Evolutionary conservation across 2,329 filamentous ascomycete species (phyloP), one percentile per base, ranked within the genome.

Genomic region (Cercospora nicotianae): DNA sequence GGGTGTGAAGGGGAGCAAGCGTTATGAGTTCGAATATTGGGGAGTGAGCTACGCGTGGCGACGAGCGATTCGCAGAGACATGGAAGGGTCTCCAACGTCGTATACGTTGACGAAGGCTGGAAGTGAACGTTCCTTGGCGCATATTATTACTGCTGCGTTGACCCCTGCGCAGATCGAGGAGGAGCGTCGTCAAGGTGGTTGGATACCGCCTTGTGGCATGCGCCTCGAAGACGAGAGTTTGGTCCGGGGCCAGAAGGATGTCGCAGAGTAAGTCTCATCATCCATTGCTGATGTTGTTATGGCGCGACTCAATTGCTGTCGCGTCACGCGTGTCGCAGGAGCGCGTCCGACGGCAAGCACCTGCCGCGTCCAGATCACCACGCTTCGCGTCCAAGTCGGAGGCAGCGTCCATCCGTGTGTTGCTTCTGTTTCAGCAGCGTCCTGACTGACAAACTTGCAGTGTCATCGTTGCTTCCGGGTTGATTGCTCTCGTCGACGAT

Each of bases 1-100:
- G 26, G 90, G 90, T 6, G 82, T 86, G 61, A 89, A 87, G 72
- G 83, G 85, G 55, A 85, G 85, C 70, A 94, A 93, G 80, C 87
- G 88, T 69, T 98, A 97, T 79, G 91, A 93, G 65, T 97, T 96
- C 75, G 91, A 94, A 77, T 97, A 96, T 84, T 98, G 95, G 95
- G 93, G 92, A 28, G 87, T 90, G 73, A 86, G 84, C 64, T 98
- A 98, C 80, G 83, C 87, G 63, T 98, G 95, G 95, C 91, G 89
- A 79, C 88, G 93, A 42, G 86, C 90, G 60, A 82, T 86, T 55
- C 89, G 90, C 77, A 89, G 88, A 79, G 88, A 92, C 71, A 87
- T 89, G 53, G 84, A 82, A 42, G 81, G 85, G 65, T 84, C 85
- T 64, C 86, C 89, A 61, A 85, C 92, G 18, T 92, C 91, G 5